Conservation (phyloP, 139 green algal species). For the Prasinococcaceae sp. region DNA sequence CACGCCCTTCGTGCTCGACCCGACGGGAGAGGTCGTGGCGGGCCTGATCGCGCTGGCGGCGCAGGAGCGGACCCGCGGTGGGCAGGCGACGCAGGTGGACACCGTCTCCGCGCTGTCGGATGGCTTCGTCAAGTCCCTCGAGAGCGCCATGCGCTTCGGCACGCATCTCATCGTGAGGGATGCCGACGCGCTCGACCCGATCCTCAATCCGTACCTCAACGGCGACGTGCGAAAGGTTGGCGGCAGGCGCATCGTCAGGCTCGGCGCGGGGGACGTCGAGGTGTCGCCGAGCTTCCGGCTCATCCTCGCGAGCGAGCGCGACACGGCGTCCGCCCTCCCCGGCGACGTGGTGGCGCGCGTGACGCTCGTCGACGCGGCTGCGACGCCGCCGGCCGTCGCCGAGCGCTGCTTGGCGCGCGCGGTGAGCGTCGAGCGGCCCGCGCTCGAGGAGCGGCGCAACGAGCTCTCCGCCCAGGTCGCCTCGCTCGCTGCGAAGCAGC, state of each 20-base stretch:
- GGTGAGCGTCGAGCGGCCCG: background rate
- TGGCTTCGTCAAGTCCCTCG: constrained; percentile 1
- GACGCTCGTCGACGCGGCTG: background rate
- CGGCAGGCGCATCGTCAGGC: background rate
- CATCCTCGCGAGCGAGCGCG: background rate
- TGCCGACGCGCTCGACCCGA: background rate
- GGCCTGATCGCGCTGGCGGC: constrained; percentile 2
- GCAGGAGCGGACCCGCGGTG: background rate
- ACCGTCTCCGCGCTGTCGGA: background rate
- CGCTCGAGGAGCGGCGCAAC: background rate
- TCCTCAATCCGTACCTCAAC: constrained; percentile 9
- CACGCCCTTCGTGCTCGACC: constrained; percentile 9
- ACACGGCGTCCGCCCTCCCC: background rate
- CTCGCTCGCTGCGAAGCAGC: background rate
- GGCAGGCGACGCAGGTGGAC: background rate
- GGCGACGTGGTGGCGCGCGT: background rate
- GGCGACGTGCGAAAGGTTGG: background rate
- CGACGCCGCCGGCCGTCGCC: background rate
- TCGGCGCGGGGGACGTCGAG: constrained; percentile 1
- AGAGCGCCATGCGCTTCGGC: constrained; percentile 5
- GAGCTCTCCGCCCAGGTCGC: background rate
- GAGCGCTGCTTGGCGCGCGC: background rate
- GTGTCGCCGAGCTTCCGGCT: constrained; percentile 8
- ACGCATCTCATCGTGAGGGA: constrained; percentile 4
- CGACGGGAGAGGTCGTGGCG: constrained; percentile 10